Evolutionary conservation across 2,329 filamentous ascomycete species (phyloP), one percentile per base, ranked within the genome.

Genomic region (Phoma sp.): DNA sequence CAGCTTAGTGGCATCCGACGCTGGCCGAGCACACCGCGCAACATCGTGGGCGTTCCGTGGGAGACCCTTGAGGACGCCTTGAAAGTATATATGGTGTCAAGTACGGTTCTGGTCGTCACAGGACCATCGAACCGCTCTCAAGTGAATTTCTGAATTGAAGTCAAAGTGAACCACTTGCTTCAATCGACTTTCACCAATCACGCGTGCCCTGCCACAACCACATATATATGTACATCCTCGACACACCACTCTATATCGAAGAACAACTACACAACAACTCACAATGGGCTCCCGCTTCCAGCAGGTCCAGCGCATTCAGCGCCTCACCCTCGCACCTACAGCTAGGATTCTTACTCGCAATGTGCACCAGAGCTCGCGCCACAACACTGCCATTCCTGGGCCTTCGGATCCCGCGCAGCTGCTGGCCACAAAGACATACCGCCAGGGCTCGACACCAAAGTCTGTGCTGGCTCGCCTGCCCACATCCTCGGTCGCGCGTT

Each of bases 401-500:
- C 36, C 61, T 8, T 33, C 60, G 9, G 43, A 53, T 13, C 18
- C 59, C 23, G 47, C 64, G 48, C 60, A 67, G 9, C 52, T 67
- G 5, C 47, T 68, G 22, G 57, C 64, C 22, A 58, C 57, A 32
- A 57, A 49, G 14, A 33, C 57, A 29, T 55, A 61, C 18, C 14
- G 55, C 18, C 58, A 60, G 10, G 38, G 53, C 47, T 50, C 57
- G 3, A 50, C 58, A 45, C 47, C 57, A n/a, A 61, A 61, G 40
- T 38, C 66, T 4, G 58, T 86, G 1, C 80, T 92, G 22, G 84
- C 87, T 0, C 81, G 89, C 36, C 80, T 92, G 32, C 88, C 89
- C 0, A 77, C 90, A 3, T 80, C 79, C 52, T 85, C 84, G 53
- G 79, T 93, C 33, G 72, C 92, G 14, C 86, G 89, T 55, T 90